phyloP scores from a whole-genome alignment of 169 alveolate genomes.

The Babesia caballi region DNA sequence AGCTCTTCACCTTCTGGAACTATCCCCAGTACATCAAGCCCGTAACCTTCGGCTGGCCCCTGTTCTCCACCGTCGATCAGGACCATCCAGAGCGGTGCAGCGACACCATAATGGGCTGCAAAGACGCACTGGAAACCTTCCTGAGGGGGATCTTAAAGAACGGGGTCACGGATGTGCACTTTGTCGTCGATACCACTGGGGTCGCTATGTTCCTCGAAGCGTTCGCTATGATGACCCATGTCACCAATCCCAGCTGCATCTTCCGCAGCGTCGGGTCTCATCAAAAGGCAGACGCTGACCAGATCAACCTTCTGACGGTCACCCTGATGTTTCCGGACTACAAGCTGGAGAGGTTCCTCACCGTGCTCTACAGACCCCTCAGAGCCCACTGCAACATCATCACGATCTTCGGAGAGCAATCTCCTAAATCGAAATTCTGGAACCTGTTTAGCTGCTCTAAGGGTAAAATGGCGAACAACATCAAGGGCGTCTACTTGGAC shows the following conservation, averaged over 20 bases:
- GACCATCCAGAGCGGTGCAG: too few relatives aligned
- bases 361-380: constrained; percentile 24
- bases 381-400: constrained; percentile 31
- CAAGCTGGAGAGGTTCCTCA: constrained; percentile 66
- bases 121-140: constrained; percentile 61
- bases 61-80: constrained; percentile 64
- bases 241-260: neutral
- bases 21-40: constrained; percentile 82
- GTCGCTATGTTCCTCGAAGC: constrained; percentile 76
- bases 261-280: neutral
- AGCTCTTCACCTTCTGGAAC: constrained; percentile 79
- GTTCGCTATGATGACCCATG: constrained; percentile 62
- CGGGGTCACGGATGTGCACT: constrained; percentile 79
- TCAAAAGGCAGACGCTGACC: constrained; percentile 2
- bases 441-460: too few relatives aligned
- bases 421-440: too few relatives aligned
- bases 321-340: constrained; percentile 81
- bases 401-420: constrained; percentile 21
- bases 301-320: constrained; percentile 71
- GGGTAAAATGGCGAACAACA: neutral
- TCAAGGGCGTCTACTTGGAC: neutral
- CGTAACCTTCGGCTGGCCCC: constrained; percentile 81
- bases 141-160: constrained; percentile 33
- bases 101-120: constrained; percentile 46
- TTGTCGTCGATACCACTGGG: constrained; percentile 82